Base-by-base conservation (phyloP, 2,329 filamentous ascomycete species). In the Coniella vitis region DNA sequence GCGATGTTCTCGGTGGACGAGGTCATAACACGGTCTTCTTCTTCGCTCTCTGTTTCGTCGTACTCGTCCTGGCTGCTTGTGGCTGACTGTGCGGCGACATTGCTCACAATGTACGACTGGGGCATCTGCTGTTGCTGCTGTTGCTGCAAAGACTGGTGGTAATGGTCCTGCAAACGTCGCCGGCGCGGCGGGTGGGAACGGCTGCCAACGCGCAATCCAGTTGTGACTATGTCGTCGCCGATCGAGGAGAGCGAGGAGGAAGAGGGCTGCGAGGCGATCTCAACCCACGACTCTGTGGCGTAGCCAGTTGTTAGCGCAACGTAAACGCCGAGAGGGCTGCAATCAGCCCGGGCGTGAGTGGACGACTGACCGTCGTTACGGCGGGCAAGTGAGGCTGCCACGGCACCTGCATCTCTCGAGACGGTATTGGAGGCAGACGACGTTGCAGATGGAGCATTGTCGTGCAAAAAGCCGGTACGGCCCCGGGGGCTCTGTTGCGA, bases 231-330 rank as follows among this genome's bases (percentile, higher is more conserved):
- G 61, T 96, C 90, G 56, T 95, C 90, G 54, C 78, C 79, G 62
- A 85, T 82, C 47, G 82, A 95, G 17, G 90, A 95, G 12, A 95
- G 73, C 13, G 90, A 96, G 2, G 91, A 95, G 2, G 91, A 95
- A 0, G 91, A 96, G 7, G 91, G 90, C 59, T 93, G 88, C 4
- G 91, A 96, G 40, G 86, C 81, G 53, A 98, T 83, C 65, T 98
- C 91, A 58, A 97, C 82, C 93, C 93, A 98, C 8, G 93, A 96
- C 71, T 97, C 93, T 90, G 34, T n/a, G n/a, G 72, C 57, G 25
- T 5, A 29, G 7, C 20, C 37, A 49, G 41, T 53, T 53, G 58
- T 65, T 36, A 64, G 58, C 49, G 47, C 37, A 17, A 44, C 41
- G 9, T 54, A 32, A 19, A 19, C 32, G 38, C 12, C 10, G 40